Percentiles rank a stretch among this genome's conserved stretches.
These are phyloP conservation scores for Gyrodon lividus DNA, from an alignment of 768 basidiomycete genomes.

Conservation along the genomic window DNA sequence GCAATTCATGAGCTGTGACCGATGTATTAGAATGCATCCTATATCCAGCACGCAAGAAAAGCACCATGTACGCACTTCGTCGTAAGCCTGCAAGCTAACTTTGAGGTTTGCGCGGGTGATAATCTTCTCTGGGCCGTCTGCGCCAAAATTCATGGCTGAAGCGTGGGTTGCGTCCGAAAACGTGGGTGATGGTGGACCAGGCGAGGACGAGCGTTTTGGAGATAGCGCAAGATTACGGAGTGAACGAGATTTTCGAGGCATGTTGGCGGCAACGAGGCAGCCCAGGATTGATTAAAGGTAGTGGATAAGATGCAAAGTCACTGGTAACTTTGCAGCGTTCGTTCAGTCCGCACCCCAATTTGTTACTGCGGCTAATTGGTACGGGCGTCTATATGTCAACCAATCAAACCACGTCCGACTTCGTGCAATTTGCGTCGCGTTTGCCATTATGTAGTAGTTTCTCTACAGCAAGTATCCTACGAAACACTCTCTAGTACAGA, in stretches of 20 bases:
- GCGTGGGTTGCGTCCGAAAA: constrained; percentile 80
- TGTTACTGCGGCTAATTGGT: constrained; percentile 3
- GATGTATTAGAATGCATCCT: constrained; percentile 17
- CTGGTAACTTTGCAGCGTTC: background rate
- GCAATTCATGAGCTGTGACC: constrained; percentile 64
- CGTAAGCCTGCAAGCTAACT: constrained; percentile 74
- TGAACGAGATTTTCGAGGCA: constrained; percentile 56
- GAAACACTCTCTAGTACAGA: background rate
- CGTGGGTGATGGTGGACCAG: constrained; percentile 76
- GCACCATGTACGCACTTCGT: constrained; percentile 55
- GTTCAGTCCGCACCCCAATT: constrained; percentile 12
- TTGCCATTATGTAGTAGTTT: background rate
- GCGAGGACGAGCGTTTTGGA: constrained; percentile 44
- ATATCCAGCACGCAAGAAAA: background rate
- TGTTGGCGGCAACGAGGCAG: constrained; percentile 21
- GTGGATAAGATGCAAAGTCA: constrained; percentile 14
- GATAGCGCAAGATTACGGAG: constrained; percentile 54
- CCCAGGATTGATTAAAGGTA: constrained; percentile 8
- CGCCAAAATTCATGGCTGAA: constrained; percentile 75
- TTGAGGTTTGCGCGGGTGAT: constrained; percentile 80
- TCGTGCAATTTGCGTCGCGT: background rate
- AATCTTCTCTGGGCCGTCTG: constrained; percentile 73
- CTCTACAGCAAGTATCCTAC: background rate
- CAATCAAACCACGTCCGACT: background rate
- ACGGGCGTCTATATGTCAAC: constrained; percentile 8